Base-by-base conservation (phyloP, 2,329 filamentous ascomycete species). In the Teratosphaeria zuluensis region DNA sequence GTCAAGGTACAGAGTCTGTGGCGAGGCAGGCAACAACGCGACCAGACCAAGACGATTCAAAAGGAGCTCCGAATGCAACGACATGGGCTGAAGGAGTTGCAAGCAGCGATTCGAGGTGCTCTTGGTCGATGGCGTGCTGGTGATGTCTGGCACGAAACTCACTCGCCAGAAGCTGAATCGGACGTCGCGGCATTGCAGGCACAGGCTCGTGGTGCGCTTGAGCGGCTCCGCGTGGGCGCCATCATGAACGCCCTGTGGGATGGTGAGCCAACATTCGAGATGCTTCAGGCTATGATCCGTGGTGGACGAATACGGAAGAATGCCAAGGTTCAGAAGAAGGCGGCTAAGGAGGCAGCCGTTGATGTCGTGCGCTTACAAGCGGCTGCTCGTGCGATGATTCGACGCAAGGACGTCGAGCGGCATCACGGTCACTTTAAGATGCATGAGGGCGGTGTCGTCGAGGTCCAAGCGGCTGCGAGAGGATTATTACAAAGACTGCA, bases 181-280 rank as follows among this genome's bases (percentile, higher is more conserved):
- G 54, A 55, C 33, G 65, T 72, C 1, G 61, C 60, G 14, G 69
- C 66, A 9, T 65, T 79, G 4, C 77, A 80, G 64, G 74, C 77
- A 28, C 69, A 70, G 16, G 68, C 71, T 14, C 70, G 90, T 61
- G 94, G 92, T 46, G 90, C 92, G 0, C 71, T 95, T 63, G 73
- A 89, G 57, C 84, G 94, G 57, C 80, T 96, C 70, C 81, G 81
- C 58, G 82, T 97, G 1, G 90, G 89, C 7, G 79, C 87, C 53
- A 81, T 85, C 60, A 97, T 99, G 92, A 88, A 96, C 66, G 74
- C 82, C 32, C 81, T 99, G 2, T 99, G 94, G 94, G 87, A 94
- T 62, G 81, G 83, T 14, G 94, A 99, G 72, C 80, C 86, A 28
- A 79, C 81, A 71, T 74, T 99, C 21, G 75, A 90, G 53, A 86